Conservation (phyloP, 2,329 filamentous ascomycete genomes). For the Coniochaeta pulveracea region DNA sequence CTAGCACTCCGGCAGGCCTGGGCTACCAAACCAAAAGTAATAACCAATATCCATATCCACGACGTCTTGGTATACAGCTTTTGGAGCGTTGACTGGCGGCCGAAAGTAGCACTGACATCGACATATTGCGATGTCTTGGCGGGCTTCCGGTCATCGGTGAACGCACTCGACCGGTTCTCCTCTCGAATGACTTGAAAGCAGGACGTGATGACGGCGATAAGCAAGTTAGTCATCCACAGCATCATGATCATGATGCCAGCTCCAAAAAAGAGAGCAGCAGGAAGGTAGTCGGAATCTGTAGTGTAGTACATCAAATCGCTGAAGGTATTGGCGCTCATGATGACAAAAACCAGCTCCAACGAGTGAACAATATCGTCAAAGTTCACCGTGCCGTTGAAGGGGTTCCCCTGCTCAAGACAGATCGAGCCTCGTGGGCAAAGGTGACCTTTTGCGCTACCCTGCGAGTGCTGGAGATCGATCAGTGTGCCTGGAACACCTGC, state of each 20-base stretch:
- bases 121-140: no score
- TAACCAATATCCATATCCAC: conserved; percentile 70
- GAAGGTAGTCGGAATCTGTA: conserved; percentile 81
- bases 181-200: conserved; percentile 98
- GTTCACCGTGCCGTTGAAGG: conserved; percentile 75
- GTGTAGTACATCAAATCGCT: conserved; percentile 91
- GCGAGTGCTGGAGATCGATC: conserved; percentile 36
- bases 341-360: conserved; percentile 87
- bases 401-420: conserved; percentile 70
- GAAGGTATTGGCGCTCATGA: conserved; percentile 98
- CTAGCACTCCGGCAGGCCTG: conserved; percentile 66
- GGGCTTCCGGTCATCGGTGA: conserved; percentile 60
- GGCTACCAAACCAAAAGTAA: conserved; percentile 67
- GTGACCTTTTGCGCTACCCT: conserved; percentile 63
- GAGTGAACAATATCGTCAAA: conserved; percentile 94
- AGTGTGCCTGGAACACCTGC: conserved; percentile 23
- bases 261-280: conserved; percentile 68
- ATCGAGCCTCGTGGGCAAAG: conserved; percentile 75
- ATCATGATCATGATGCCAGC: conserved; percentile 80
- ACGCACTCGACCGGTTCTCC: conserved; percentile 88
- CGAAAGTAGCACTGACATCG: no score
- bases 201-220: conserved; percentile 94
- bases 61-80: conserved; percentile 62
- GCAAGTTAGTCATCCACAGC: conserved; percentile 89
- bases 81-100: conserved; percentile 44